phyloP scores from a whole-genome alignment of 768 basidiomycete genomes.

The Amyloporia xantha region DNA sequence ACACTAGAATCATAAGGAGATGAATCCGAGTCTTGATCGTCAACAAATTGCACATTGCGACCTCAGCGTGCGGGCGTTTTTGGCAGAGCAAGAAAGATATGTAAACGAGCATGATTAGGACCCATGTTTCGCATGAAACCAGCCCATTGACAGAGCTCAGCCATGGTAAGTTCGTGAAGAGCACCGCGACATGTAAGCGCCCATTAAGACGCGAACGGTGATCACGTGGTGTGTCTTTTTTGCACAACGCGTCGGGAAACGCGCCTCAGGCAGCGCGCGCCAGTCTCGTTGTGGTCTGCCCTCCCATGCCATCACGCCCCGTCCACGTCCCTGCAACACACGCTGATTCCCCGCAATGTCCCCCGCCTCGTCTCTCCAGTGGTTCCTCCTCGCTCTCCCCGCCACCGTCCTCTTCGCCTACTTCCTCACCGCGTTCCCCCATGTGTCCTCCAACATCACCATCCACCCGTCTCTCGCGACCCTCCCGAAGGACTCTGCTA shows the following conservation, averaged over 20 bases:
- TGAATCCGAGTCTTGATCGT: too few relatives aligned
- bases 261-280: background rate
- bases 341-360: conserved; percentile 12
- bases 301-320: background rate
- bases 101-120: too few relatives aligned
- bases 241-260: background rate
- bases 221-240: background rate
- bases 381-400: conserved; percentile 51
- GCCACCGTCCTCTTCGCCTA: conserved; percentile 55
- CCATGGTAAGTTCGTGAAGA: too few relatives aligned
- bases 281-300: too few relatives aligned
- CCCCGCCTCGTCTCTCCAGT: conserved; percentile 23
- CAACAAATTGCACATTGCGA: too few relatives aligned
- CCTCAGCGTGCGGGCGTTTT: too few relatives aligned
- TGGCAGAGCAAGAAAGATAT: too few relatives aligned
- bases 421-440: conserved; percentile 60
- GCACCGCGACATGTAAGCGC: background rate
- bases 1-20: too few relatives aligned
- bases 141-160: too few relatives aligned
- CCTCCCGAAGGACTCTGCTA: conserved; percentile 45
- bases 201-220: background rate
- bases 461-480: conserved; percentile 56
- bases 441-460: conserved; percentile 42
- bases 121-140: too few relatives aligned
- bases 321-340: background rate